These are phyloP conservation scores for Wickerhamomyces chaumierensis DNA, from an alignment of 805 yeast genomes.

Conservation along the genomic window DNA sequence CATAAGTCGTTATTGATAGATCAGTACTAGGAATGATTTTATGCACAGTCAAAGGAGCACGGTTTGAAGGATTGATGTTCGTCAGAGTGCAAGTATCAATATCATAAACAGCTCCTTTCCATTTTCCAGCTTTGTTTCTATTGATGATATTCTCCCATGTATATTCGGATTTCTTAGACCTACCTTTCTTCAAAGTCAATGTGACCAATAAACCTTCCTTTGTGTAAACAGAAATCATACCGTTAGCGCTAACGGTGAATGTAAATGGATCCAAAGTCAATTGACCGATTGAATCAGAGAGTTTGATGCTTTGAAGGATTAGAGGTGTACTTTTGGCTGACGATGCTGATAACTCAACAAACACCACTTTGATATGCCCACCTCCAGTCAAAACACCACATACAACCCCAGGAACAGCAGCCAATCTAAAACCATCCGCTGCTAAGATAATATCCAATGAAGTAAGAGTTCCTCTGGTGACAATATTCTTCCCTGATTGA, in stretches of 20 bases:
- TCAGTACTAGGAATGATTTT: too few relatives aligned
- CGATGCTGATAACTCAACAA: too few relatives aligned
- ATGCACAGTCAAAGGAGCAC: neutral
- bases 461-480: too few relatives aligned
- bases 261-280: neutral
- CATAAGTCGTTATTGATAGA: neutral
- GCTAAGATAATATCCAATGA: too few relatives aligned
- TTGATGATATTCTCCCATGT: neutral
- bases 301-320: too few relatives aligned
- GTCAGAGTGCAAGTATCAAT: neutral
- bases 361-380: too few relatives aligned
- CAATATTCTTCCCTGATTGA: too few relatives aligned
- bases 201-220: neutral
- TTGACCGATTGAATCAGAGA: neutral
- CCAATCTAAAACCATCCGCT: too few relatives aligned
- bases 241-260: neutral
- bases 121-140: neutral
- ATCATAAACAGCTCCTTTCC: neutral
- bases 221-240: neutral
- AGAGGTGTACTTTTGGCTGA: too few relatives aligned
- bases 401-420: too few relatives aligned
- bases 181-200: too few relatives aligned
- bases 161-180: neutral
- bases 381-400: too few relatives aligned
- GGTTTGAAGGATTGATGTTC: neutral